A percentile compares a stretch with the other conserved stretches of the same genome.
Conservation (phyloP, 805 yeast genomes). For the Wickerhamomyces bisporus region DNA sequence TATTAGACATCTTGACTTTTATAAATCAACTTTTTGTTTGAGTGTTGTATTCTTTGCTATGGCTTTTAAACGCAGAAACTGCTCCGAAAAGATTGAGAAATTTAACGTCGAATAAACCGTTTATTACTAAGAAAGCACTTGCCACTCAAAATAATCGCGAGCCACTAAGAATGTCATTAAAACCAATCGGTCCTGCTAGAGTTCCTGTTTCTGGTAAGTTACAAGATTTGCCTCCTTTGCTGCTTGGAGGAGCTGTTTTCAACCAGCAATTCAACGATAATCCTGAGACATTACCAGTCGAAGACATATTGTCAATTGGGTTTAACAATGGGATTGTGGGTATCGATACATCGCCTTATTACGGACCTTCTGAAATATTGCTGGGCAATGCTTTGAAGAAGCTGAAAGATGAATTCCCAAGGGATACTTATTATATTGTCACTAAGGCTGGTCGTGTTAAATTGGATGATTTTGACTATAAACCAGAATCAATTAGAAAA, state of each 20-base stretch:
- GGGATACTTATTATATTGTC: conserved; percentile 65
- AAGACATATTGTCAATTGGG: conserved; percentile 52
- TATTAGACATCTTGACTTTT: not conserved
- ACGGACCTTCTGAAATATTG: conserved; percentile 79
- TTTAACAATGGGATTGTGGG: conserved; percentile 68
- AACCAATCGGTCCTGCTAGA: conserved; percentile 15
- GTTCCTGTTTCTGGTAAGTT: conserved; percentile 20
- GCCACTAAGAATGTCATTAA: conserved; percentile 10
- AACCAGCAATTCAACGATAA: conserved; percentile 73
- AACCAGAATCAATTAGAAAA: conserved; percentile 49
- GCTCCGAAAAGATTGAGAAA: no score
- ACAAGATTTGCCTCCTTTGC: conserved; percentile 45
- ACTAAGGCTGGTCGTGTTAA: conserved; percentile 83
- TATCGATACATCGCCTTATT: conserved; percentile 89
- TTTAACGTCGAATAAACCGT: no score
- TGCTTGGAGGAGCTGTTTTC: conserved; percentile 87
- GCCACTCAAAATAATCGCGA: no score
- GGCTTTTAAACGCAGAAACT: no score
- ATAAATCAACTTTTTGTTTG: no score
- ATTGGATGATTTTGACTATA: conserved; percentile 70
- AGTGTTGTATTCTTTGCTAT: no score
- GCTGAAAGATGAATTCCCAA: conserved; percentile 33
- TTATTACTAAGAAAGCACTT: no score
- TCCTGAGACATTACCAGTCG: conserved; percentile 56
- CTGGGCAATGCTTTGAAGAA: conserved; percentile 60